A percentile compares a stretch with the other conserved stretches of the same genome.
phyloP scores from a whole-genome alignment of 345 rosid genomes.

The Linum trigynum region DNA sequence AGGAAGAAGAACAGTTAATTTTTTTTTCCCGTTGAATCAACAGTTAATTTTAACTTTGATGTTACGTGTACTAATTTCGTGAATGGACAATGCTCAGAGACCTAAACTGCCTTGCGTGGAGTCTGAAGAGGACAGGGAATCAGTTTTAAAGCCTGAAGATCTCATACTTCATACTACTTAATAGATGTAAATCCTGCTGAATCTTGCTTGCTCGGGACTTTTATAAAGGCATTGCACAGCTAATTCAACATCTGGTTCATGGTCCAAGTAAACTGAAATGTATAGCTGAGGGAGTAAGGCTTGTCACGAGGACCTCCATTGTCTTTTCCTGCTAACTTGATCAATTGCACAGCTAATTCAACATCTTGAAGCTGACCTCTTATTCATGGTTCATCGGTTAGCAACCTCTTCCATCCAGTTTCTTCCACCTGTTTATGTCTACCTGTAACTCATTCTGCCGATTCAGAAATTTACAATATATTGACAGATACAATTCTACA shows the following conservation, averaged over 20 bases:
- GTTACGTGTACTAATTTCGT: too few relatives aligned
- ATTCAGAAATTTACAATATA: background rate
- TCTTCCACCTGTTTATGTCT: background rate
- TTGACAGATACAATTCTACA: constrained; percentile 33
- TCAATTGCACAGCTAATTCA: background rate
- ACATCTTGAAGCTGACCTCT: constrained; percentile 1
- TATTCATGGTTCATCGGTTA: constrained; percentile 50
- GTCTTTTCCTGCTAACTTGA: background rate
- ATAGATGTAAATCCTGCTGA: background rate
- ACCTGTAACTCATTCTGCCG: background rate
- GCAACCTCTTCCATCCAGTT: constrained; percentile 11
- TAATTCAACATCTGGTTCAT: constrained; percentile 6
- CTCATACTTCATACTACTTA: constrained; percentile 39
- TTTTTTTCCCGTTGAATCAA: too few relatives aligned
- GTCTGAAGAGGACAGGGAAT: constrained; percentile 37
- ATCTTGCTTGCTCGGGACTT: constrained; percentile 4
- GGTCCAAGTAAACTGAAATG: background rate
- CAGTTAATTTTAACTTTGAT: too few relatives aligned
- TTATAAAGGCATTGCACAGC: background rate
- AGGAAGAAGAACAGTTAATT: too few relatives aligned
- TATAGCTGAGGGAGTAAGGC: background rate
- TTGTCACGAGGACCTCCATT: background rate
- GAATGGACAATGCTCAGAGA: constrained; percentile 42
- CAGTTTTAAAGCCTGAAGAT: constrained; percentile 21
- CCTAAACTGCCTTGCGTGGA: constrained; percentile 79